These are phyloP conservation scores for Calocera viscosa DNA, from an alignment of 768 basidiomycete species.

Conservation along the genomic window DNA sequence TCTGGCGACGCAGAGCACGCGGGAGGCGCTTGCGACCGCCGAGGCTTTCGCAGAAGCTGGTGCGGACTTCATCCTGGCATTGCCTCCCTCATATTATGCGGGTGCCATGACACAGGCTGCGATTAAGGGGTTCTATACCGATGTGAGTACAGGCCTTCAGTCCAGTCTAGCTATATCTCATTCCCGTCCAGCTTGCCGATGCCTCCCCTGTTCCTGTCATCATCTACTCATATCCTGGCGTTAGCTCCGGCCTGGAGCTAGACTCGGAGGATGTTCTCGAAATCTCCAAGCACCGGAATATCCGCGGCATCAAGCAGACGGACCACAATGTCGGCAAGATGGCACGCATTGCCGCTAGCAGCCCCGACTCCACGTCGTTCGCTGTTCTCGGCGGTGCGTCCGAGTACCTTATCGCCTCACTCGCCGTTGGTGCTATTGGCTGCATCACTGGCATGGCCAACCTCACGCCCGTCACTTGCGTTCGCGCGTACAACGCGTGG, in stretches of 20 bases:
- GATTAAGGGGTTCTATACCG: conserved; percentile 22
- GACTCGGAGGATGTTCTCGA: conserved; percentile 24
- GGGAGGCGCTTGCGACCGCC: conserved; percentile 25
- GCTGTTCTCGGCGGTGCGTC: conserved; percentile 17
- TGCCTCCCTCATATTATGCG: conserved; percentile 25
- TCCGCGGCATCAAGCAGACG: conserved; percentile 29
- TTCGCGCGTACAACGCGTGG: conserved; percentile 4
- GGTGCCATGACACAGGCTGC: conserved; percentile 21
- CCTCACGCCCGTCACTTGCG: conserved; percentile 5
- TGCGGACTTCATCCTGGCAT: conserved; percentile 29
- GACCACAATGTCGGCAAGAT: conserved; percentile 28
- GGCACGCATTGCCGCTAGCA: conserved; percentile 19
- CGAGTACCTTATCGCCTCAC: conserved; percentile 15
- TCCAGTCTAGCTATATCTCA: not conserved
- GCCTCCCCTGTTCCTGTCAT: conserved; percentile 25
- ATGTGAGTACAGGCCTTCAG: conserved; percentile 17
- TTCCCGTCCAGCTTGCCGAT: conserved; percentile 22
- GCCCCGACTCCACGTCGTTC: conserved; percentile 15
- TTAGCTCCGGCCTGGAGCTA: conserved; percentile 27
- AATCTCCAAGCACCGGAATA: conserved; percentile 27
- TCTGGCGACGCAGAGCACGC: conserved; percentile 27
- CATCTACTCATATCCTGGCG: conserved; percentile 27
- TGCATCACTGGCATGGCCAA: conserved; percentile 8
- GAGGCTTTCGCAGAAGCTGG: conserved; percentile 29
- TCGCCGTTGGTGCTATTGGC: conserved; percentile 1